Conservation (phyloP, 2,329 filamentous ascomycete genomes). For the Aspergillus glaucus region DNA sequence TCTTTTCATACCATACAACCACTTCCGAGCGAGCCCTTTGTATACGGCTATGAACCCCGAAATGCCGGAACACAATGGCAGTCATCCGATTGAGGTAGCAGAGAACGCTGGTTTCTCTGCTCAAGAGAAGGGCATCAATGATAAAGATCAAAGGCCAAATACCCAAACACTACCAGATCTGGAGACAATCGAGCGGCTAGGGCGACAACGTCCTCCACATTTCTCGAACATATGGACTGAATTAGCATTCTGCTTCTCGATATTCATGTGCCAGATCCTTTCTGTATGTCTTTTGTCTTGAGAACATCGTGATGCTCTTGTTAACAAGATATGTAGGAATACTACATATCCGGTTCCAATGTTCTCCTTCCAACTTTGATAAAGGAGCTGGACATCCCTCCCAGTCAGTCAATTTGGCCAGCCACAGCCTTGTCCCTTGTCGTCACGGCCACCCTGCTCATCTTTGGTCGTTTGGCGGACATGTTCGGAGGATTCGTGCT, state of each 20-base stretch:
- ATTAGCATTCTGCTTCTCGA: conserved; percentile 55
- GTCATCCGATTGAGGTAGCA: neutral
- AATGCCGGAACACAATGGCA: neutral
- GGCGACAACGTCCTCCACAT: conserved; percentile 53
- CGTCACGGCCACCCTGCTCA: conserved; percentile 43
- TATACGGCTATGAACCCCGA: conserved; percentile 53
- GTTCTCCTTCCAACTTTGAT: conserved; percentile 61
- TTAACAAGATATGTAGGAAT: conserved; percentile 48
- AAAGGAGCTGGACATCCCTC: conserved; percentile 57
- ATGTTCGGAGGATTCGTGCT: conserved; percentile 60
- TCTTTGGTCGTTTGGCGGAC: conserved; percentile 53
- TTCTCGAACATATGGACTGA: conserved; percentile 53
- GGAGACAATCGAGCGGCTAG: conserved; percentile 49
- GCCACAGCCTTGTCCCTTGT: conserved; percentile 48
- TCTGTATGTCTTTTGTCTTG: conserved; percentile 37
- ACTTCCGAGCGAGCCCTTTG: conserved; percentile 41
- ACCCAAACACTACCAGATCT: neutral
- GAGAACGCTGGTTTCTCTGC: neutral
- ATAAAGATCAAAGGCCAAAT: neutral
- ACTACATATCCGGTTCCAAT: conserved; percentile 69
- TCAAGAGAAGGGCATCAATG: neutral
- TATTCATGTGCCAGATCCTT: conserved; percentile 59
- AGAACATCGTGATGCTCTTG: neutral
- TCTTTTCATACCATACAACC: neutral
- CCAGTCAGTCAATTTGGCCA: conserved; percentile 54